Conservation (phyloP, 495 filamentous ascomycete species). For the Aspergillus affinis region DNA sequence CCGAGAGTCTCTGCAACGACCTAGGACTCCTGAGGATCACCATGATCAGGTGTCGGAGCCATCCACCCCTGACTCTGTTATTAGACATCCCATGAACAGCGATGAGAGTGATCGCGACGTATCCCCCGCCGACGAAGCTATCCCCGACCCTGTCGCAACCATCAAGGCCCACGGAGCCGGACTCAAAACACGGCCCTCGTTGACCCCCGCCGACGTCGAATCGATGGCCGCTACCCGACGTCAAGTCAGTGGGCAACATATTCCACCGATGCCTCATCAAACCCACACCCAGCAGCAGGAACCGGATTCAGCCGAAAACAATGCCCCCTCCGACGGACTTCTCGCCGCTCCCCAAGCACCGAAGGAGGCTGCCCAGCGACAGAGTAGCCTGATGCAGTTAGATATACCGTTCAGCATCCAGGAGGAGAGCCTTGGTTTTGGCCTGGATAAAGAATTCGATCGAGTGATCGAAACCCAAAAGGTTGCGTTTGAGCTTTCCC, state of each 20-base stretch:
- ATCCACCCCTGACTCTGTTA: constrained; percentile 90
- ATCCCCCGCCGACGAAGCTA: constrained; percentile 39
- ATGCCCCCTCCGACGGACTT: constrained; percentile 14
- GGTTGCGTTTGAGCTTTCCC: constrained; percentile 67
- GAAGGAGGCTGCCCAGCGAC: constrained; percentile 37
- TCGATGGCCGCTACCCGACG: constrained; percentile 86
- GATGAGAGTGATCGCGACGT: constrained; percentile 29
- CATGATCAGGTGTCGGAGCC: constrained; percentile 56
- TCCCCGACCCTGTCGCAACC: constrained; percentile 85
- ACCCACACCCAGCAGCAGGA: constrained; percentile 37
- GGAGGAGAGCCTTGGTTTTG: constrained; percentile 66
- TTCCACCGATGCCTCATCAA: constrained; percentile 57
- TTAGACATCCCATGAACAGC: constrained; percentile 66
- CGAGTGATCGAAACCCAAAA: constrained; percentile 96
- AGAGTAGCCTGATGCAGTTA: constrained; percentile 57
- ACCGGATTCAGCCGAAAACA: constrained; percentile 26
- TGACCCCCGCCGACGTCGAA: constrained; percentile 79
- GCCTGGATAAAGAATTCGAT: constrained; percentile 90
- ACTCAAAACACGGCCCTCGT: constrained; percentile 86
- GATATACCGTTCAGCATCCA: constrained; percentile 64
- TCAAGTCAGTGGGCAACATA: constrained; percentile 72
- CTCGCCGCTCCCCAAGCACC: constrained; percentile 21
- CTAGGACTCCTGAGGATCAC: constrained; percentile 62
- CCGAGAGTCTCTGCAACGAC: constrained; percentile 54
- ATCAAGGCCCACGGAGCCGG: constrained; percentile 85